Evolutionary conservation across 202 grass and related monocot genomes (phyloP).

Genomic region (Musa balbisiana): DNA sequence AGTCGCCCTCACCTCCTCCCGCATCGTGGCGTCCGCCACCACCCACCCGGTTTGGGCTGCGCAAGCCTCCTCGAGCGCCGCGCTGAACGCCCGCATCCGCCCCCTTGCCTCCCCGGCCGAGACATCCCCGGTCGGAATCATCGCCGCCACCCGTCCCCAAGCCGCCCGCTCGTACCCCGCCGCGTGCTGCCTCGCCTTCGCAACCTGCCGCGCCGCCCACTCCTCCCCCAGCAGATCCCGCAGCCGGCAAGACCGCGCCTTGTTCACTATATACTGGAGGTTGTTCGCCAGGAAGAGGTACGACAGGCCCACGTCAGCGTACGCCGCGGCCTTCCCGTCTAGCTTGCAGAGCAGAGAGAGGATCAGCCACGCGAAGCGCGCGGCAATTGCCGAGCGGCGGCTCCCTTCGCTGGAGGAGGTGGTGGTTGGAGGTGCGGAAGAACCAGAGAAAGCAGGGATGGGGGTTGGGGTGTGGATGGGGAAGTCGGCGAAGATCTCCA

Average conservation of each 20-base stretch:
- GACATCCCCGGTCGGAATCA: constrained; percentile 5
- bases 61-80: constrained; percentile 10
- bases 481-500: constrained; percentile 25
- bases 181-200: constrained; percentile 37
- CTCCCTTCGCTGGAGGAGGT: constrained; percentile 6
- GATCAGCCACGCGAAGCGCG: constrained; percentile 34
- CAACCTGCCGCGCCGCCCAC: constrained; percentile 36
- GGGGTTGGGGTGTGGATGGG: background rate
- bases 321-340: constrained; percentile 45
- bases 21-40: constrained; percentile 40
- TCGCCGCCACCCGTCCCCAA: constrained; percentile 36
- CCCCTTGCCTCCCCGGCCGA: constrained; percentile 9
- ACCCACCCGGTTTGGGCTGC: constrained; percentile 35
- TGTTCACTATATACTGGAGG: constrained; percentile 43
- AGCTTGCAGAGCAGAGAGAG: constrained; percentile 41
- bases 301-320: constrained; percentile 30
- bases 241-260: constrained; percentile 29
- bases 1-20: constrained; percentile 18
- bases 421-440: background rate
- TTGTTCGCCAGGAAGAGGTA: constrained; percentile 73
- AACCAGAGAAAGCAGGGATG: background rate
- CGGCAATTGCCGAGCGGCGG: constrained; percentile 1
- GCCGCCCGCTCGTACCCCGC: constrained; percentile 32
- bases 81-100: constrained; percentile 17
- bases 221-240: constrained; percentile 30